Percentiles rank a stretch among this genome's conserved stretches.
Evolutionary conservation across 345 rosid genomes (phyloP).

Genomic region (Populus alba): DNA sequence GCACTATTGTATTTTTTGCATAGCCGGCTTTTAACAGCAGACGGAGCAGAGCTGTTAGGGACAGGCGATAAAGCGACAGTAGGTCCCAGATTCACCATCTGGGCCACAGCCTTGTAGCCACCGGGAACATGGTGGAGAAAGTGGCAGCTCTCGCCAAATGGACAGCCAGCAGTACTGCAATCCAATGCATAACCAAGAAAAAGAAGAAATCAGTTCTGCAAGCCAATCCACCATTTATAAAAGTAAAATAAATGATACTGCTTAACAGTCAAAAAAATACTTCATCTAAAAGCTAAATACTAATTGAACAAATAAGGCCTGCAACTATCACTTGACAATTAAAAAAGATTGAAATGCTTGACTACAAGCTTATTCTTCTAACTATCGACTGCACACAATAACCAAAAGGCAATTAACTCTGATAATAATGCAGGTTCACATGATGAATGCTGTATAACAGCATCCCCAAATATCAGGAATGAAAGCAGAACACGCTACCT

Average conservation of each 20-base stretch:
- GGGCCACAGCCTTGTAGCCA: conserved; percentile 74
- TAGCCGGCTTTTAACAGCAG: conserved; percentile 47
- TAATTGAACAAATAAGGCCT: neutral
- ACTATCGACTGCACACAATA: neutral
- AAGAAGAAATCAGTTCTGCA: neutral
- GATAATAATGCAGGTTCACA: neutral
- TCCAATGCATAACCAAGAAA: conserved; percentile 13
- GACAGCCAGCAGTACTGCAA: conserved; percentile 85
- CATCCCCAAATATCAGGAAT: neutral
- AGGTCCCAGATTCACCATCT: conserved; percentile 65
- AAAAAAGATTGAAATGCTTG: neutral
- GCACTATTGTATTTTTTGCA: conserved; percentile 58
- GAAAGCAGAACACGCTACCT: neutral
- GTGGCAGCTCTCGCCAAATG: conserved; percentile 90
- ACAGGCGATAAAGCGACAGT: conserved; percentile 34
- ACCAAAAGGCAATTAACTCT: neutral
- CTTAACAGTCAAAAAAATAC: neutral
- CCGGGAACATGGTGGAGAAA: conserved; percentile 81
- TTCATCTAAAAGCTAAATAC: too few species aligned
- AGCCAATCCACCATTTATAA: neutral
- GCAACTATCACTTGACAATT: neutral
- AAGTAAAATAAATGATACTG: neutral
- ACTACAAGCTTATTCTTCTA: neutral
- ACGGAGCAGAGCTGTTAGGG: conserved; percentile 39
- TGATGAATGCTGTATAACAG: neutral